Base-by-base conservation (phyloP, 768 basidiomycete species). In the Jaapia argillacea region DNA sequence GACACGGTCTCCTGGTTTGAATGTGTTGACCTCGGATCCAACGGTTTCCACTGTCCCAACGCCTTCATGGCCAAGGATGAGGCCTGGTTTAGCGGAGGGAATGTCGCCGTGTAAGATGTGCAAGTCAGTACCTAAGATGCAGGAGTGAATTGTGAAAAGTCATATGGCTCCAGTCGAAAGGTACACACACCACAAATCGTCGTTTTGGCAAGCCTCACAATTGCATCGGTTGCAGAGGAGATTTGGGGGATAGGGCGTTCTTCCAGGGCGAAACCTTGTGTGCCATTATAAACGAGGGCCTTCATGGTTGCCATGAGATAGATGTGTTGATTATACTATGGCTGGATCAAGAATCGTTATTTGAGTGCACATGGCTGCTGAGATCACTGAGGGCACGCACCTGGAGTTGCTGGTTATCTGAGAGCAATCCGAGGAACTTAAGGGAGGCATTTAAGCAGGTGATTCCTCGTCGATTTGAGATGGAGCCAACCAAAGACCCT, bases 41-140 rank as follows among this genome's bases (percentile, higher is more conserved):
- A 66, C 47, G 24, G 55, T 43, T 27, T 66, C 48, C 24, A 68
- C 58, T 21, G 63, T 10, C 4, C 59, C 67, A 1, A 64, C 44
- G 5, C 66, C 67, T 50, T 68, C 66, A 37, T 68, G 67, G 4
- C 67, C 63, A 26, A 68, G 61, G 7, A 65, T 65, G 49, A 63
- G 63, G 39, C 63, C 62, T 4, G 21, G 39, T 7, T 41, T 12
- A 23, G 46, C 48, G 14, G 53, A 50, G 12, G 56, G 44, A 27
- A 58, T 52, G 43, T 58, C 54, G 35, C 56, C 56, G 42, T 57
- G 51, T 45, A 51, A 57, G 47, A 51, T 59, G 39, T 66, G 66
- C 28, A 58, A 53, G 49, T 69, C 67, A 0, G 67, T 68, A 36
- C 63, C 65, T 57, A 33, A 33, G 10, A 33, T 33, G 28, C 21